Percentiles rank a stretch among this genome's conserved stretches.
Evolutionary conservation across 2,329 filamentous ascomycete species (phyloP).

Genomic region (Microthyrium microscopicum): DNA sequence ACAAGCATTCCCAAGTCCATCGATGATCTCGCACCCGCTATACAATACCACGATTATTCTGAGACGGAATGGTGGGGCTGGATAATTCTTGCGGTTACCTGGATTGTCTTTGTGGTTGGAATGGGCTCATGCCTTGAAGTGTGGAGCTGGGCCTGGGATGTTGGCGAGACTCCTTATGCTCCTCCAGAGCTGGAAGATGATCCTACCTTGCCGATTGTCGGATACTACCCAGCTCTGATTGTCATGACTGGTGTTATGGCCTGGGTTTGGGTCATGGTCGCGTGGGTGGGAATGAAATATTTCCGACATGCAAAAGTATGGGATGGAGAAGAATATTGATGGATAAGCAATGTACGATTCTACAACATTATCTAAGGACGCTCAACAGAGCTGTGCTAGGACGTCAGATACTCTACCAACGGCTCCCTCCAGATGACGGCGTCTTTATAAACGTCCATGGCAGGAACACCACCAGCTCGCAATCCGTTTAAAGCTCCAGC

Average conservation of each 20-base stretch:
- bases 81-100: conserved; percentile 79
- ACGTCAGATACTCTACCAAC: conserved; percentile 35
- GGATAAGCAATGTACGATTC: too few relatives aligned
- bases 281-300: conserved; percentile 99
- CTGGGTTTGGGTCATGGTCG: conserved; percentile 95
- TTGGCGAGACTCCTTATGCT: conserved; percentile 87
- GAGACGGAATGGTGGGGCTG: conserved; percentile 98
- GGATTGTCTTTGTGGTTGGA: conserved; percentile 88
- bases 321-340: conserved; percentile 29
- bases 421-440: conserved; percentile 39
- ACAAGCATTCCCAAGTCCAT: too few relatives aligned
- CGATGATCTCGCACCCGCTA: conserved; percentile 17
- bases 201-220: conserved; percentile 81
- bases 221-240: conserved; percentile 90
- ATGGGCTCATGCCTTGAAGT: conserved; percentile 92
- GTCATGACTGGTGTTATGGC: conserved; percentile 91
- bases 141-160: conserved; percentile 99
- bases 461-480: conserved; percentile 37
- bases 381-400: too few relatives aligned
- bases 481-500: conserved; percentile 43
- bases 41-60: conserved; percentile 68
- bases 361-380: too few relatives aligned
- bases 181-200: conserved; percentile 93
- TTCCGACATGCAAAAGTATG: conserved; percentile 93
- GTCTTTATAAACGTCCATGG: conserved; percentile 42